Base-by-base conservation (phyloP, 2,329 filamentous ascomycete species). In the Rhinocladiella mackenziei region DNA sequence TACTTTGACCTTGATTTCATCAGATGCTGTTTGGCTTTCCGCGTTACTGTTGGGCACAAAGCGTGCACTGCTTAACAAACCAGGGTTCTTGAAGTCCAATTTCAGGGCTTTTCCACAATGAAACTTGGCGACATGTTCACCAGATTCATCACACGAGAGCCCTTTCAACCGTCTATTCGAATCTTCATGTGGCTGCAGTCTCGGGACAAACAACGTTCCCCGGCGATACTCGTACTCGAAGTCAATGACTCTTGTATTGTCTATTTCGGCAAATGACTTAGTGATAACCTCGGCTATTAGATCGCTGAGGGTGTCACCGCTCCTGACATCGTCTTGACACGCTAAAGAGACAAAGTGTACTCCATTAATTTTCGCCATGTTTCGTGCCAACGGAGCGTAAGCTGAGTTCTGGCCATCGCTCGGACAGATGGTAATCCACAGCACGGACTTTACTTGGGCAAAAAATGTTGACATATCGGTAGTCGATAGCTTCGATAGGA, bases 1-100 rank as follows among this genome's bases (percentile, higher is more conserved):
- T 6, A 62, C 62, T 35, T 65, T 65, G 40, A 64, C 59, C 32
- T 61, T 56, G 20, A 68, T 55, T 22, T 66, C 64, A 35, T 19
- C 9, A 8, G 29, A 11, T n/a, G 25, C 18, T 6, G 15, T 11
- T 13, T 5, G 11, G 8, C 67, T 56, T 1, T 62, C 43, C 11
- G 19, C 11, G 15, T 62, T 48, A 7, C 42, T 38, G 29, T 65
- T 60, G 14, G 54, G 48, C 3, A 42, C 48, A 32, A 58, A 61
- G 15, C 36, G 39, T 3, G 56, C 37, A 4, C 51, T 56, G 26
- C 58, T 53, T 15, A 61, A 53, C n/a, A 58, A 18, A 10, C 58
- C 58, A 25, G 55, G 44, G 3, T 50, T 56, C 13, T 48, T 48
- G 26, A 60, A 54, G 15, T 53, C 43, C 5, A 40, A 19, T 23